Base-by-base conservation (phyloP, 2,329 filamentous ascomycete genomes). In the Pseudofabraea citricarpa region DNA sequence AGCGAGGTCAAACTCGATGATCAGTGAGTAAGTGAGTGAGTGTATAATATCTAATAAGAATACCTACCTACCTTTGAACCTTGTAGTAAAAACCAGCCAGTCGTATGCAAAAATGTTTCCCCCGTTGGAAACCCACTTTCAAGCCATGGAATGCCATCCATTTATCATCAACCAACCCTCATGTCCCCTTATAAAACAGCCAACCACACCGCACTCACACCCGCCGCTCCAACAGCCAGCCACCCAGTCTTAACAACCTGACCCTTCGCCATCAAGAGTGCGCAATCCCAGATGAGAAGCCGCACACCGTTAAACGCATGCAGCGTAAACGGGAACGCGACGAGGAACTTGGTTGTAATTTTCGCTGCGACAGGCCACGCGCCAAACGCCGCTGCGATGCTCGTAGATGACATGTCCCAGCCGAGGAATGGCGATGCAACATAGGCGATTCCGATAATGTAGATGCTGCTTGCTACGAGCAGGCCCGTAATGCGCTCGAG, bases 381-480 rank as follows among this genome's bases (percentile, higher is more conserved):
- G 13, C 16, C 33, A 18, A 36, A 8, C 9, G 33, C 33, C 8
- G 33, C 18, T 6, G 12, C 18, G 8, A 36, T 12, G 18, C 16
- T 21, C 16, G 8, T 20, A 3, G 33, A 36, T 3, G 33, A 36
- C 15, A 36, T 13, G n/a, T 36, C 33, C 33, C 33, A 36, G 7
- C 33, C 33, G 4, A 36, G 18, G 8, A 19, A 36, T 2, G 33
- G 16, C 3, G 33, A 19, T 10, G 13, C 33, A 20, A 85, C 73
- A 66, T 86, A 86, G 23, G 75, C 74, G 44, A 74, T 66, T 33
- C 78, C 77, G 64, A 79, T 85, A 60, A 78, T 57, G 67, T 86
- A 86, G 56, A 85, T 69, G 36, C 66, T 59, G 38, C 79, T 80
- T 48, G 73, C 75, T 39, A 84, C 66, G 40, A 68, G 58, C 51